phyloP scores from a whole-genome alignment of 805 yeast species.

The Kodamaea neixiangensis region DNA sequence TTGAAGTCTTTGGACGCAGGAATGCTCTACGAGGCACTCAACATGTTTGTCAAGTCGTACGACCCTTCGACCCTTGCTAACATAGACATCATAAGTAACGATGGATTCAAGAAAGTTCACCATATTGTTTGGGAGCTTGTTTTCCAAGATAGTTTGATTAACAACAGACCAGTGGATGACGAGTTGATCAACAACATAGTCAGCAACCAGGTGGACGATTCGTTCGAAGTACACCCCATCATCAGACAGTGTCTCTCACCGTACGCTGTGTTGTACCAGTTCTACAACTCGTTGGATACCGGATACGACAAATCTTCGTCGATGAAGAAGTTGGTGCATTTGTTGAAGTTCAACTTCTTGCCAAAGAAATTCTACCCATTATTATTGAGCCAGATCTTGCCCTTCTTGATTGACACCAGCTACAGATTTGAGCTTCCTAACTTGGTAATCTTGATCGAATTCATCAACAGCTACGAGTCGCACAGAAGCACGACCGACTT shows the following conservation, averaged over 20 bases:
- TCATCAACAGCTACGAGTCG: conserved; percentile 38
- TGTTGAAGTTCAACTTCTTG: conserved; percentile 42
- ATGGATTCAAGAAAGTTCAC: conserved; percentile 47
- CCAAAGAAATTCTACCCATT: conserved; percentile 53
- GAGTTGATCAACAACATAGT: conserved; percentile 54
- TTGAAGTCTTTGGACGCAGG: conserved; percentile 54
- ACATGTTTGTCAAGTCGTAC: conserved; percentile 63
- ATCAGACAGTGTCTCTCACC: conserved; percentile 72
- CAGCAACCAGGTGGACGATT: conserved; percentile 32
- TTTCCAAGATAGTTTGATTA: conserved; percentile 59
- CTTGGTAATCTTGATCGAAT: conserved; percentile 38
- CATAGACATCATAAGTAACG: conserved; percentile 19
- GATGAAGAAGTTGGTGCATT: conserved; percentile 43
- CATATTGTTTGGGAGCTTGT: conserved; percentile 58
- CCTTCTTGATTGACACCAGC: conserved; percentile 30
- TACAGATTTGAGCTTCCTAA: conserved; percentile 28
- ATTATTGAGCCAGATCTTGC: conserved; percentile 49
- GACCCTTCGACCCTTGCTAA: conserved; percentile 33
- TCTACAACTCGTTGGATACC: conserved; percentile 34
- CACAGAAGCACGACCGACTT: conserved; percentile 24
- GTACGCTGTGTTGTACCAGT: conserved; percentile 61
- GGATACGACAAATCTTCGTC: conserved; percentile 27
- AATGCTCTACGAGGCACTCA: conserved; percentile 60
- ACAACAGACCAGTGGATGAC: conserved; percentile 57
- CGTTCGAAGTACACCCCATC: conserved; percentile 49